Evolutionary conservation across 805 yeast genomes (phyloP).

Genomic region (Yamadazyma olivae): DNA sequence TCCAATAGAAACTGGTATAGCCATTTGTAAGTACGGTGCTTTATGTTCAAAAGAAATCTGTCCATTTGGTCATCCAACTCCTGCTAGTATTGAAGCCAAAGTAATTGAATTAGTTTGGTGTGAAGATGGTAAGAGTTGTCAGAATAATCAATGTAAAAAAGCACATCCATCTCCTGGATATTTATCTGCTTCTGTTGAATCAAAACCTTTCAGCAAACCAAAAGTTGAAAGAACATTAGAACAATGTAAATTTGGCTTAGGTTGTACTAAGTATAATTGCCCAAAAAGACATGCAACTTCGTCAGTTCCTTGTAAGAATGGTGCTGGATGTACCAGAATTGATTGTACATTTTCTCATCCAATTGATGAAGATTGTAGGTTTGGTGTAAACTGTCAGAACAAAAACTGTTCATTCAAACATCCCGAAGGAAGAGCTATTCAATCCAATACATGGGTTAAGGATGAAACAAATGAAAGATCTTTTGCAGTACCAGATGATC

Average conservation of each 20-base stretch:
- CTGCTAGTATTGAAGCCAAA: constrained; percentile 71
- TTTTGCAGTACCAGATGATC: constrained; percentile 76
- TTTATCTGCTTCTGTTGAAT: constrained; percentile 17
- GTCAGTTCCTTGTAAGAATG: constrained; percentile 75
- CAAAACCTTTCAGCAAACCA: constrained; percentile 4
- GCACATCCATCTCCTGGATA: constrained; percentile 78
- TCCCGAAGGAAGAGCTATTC: constrained; percentile 65
- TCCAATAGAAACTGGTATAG: constrained; percentile 38
- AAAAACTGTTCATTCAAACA: constrained; percentile 70
- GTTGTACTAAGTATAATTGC: constrained; percentile 77
- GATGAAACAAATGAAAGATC: constrained; percentile 45
- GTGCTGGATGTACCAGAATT: constrained; percentile 69
- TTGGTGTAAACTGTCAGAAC: constrained; percentile 73
- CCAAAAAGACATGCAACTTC: constrained; percentile 82
- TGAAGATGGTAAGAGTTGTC: constrained; percentile 62
- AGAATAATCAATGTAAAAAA: constrained; percentile 57
- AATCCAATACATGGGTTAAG: constrained; percentile 34
- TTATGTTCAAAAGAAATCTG: constrained; percentile 76
- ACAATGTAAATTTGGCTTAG: constrained; percentile 75
- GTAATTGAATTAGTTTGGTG: constrained; percentile 76
- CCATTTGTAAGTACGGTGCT: constrained; percentile 73
- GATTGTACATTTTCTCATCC: constrained; percentile 88
- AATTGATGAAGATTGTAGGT: constrained; percentile 73
- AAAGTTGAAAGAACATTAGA: constrained; percentile 48
- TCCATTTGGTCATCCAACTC: constrained; percentile 91